Base-by-base conservation (phyloP, 176 grass and related monocot genomes). In the Poa pratensis region DNA sequence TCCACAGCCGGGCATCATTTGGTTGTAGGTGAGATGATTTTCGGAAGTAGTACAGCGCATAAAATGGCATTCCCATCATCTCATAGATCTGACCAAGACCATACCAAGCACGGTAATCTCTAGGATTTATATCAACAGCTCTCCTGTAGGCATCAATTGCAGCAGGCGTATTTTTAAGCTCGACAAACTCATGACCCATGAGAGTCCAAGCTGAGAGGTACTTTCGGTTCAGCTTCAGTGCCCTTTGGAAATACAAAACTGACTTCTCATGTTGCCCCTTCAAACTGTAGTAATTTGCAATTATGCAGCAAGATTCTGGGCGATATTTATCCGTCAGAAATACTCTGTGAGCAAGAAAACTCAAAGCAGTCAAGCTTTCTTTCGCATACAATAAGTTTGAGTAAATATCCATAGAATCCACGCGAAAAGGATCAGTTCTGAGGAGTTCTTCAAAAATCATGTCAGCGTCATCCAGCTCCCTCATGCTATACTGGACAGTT, bases 221-320 rank as follows among this genome's bases (percentile, higher is more conserved):
- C 82, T 99, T 99, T 27, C 92, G 84, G 76, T 96, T 99, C 65
- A 99, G 93, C 81, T 96, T 99, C 52, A 96, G 86, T 53, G 96
- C 96, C 55, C 94, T 90, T 77, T 87, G 89, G 84, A 96, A 96
- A 83, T 99, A 96, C 45, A 94, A 32, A 87, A 96, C 92, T 65
- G 96, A 92, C 83, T 94, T 99, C 75, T 96, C 97, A 86, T 99
- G 97, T 67, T 90, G 94, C 19, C 94, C 97, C 79, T 96, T 99
- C 86, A 99, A 86, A 87, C 97, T 99, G 86, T 99, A 99, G 79
- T 99, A 99, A 81, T 99, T 99, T 84, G 97, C 97, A 78, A 99
- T 99, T 68, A 96, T 94, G 94, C 97, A 99, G 77, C 97, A 99
- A 54, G 93, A 96, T 83, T 99, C 94, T 42, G 94, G 92, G 24